Evolutionary conservation across 2,329 filamentous ascomycete genomes (phyloP).

Genomic region (Fusarium albosuccineum): DNA sequence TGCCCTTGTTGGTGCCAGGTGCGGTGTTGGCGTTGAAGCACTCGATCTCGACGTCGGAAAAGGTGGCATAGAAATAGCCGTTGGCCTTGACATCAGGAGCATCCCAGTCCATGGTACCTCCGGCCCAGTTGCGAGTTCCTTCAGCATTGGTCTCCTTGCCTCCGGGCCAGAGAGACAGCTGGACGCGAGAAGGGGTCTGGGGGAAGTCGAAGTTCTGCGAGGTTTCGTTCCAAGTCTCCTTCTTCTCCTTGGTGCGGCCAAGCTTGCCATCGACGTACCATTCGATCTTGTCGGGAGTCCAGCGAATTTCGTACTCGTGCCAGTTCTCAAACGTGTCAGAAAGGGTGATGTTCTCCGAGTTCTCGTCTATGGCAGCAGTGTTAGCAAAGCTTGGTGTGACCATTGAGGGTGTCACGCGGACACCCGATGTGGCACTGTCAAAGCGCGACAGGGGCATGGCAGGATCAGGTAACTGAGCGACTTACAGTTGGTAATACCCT

Average conservation of each 20-base stretch:
- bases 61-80: constrained; percentile 89
- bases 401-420: constrained; percentile 24
- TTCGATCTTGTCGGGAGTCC: constrained; percentile 86
- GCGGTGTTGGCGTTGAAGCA: constrained; percentile 78
- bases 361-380: constrained; percentile 68
- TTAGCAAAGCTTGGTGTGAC: constrained; percentile 21
- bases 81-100: constrained; percentile 81
- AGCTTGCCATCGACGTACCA: constrained; percentile 89
- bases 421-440: constrained; percentile 1
- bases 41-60: constrained; percentile 82
- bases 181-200: constrained; percentile 90
- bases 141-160: constrained; percentile 82
- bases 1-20: constrained; percentile 77
- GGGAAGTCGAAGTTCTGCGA: constrained; percentile 87
- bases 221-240: constrained; percentile 88
- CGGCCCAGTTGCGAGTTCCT: constrained; percentile 93
- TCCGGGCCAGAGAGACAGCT: constrained; percentile 96
- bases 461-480: constrained; percentile 10
- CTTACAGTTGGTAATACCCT: constrained; percentile 92
- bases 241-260: constrained; percentile 79
- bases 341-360: constrained; percentile 77
- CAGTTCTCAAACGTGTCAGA: constrained; percentile 80
- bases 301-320: constrained; percentile 94
- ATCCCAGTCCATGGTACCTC: constrained; percentile 86
- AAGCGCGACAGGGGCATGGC: constrained; percentile 8